A percentile compares a stretch with the other conserved stretches of the same genome.
These are phyloP conservation scores for Stemphylium vesicarium DNA, from an alignment of 2,329 filamentous ascomycete genomes.

Conservation along the genomic window DNA sequence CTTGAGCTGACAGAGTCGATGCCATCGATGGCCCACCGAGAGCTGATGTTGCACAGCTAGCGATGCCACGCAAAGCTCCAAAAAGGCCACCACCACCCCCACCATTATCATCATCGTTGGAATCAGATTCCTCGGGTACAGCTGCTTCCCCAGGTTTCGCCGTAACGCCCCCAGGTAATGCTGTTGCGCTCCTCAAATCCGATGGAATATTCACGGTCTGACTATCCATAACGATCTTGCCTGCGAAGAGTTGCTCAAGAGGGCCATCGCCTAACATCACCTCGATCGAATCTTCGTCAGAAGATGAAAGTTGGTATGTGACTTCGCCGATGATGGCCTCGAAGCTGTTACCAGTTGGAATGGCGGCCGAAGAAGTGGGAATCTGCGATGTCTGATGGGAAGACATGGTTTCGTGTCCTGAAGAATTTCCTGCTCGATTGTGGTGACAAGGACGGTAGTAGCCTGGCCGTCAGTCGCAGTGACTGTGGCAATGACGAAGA, in stretches of 20 bases:
- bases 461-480: neutral
- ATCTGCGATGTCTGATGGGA: neutral
- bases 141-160: slow-evolving; percentile 13
- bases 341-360: neutral
- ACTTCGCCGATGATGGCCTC: slow-evolving; percentile 19
- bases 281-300: slow-evolving; percentile 12
- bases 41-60: slow-evolving; percentile 5
- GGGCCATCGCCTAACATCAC: slow-evolving; percentile 19
- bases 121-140: neutral
- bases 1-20: slow-evolving; percentile 3
- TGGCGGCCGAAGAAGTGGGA: neutral
- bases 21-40: neutral
- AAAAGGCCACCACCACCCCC: slow-evolving; percentile 1
- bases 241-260: slow-evolving; percentile 8
- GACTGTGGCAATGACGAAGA: neutral
- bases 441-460: neutral
- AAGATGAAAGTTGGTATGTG: slow-evolving; percentile 17
- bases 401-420: neutral
- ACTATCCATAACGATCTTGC: slow-evolving; percentile 13
- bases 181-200: neutral
- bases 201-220: slow-evolving; percentile 5
- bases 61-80: slow-evolving; percentile 6
- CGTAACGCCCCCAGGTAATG: slow-evolving; percentile 3
- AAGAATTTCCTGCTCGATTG: neutral
- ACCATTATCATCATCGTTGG: neutral